Conservation (phyloP, 129 eudicot genomes). For the Oenanthe sinensis region DNA sequence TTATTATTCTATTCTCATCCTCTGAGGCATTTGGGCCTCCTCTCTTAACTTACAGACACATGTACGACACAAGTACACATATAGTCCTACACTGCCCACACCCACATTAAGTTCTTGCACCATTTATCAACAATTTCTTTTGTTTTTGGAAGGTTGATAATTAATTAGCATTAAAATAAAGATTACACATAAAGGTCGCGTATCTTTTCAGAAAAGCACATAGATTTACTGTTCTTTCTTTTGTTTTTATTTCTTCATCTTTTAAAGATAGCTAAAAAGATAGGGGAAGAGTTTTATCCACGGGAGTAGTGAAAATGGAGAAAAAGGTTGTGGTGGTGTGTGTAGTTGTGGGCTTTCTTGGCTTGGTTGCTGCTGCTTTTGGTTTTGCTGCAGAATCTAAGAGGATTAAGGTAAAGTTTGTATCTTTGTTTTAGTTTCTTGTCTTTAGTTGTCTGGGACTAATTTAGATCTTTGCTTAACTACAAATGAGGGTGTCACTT, state of each 20-base stretch:
- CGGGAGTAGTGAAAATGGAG: conserved; percentile 28
- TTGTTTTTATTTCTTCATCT: not conserved
- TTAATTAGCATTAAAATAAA: not conserved
- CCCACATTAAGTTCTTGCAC: not conserved
- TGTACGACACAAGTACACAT: not conserved
- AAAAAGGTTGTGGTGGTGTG: conserved; percentile 32
- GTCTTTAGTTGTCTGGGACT: not conserved
- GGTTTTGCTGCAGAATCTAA: conserved; percentile 74
- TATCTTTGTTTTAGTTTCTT: not conserved
- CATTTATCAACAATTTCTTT: not conserved
- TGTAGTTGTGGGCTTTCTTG: conserved; percentile 45
- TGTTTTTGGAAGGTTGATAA: not conserved
- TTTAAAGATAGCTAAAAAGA: not conserved
- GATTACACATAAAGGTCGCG: conserved; percentile 2
- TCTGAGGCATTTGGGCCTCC: not conserved
- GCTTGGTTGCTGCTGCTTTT: conserved; percentile 47
- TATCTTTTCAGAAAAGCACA: conserved; percentile 1
- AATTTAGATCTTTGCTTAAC: not conserved
- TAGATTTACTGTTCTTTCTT: not conserved
- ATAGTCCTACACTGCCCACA: not conserved
- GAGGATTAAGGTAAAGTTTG: conserved; percentile 52
- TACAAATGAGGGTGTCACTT: not conserved
- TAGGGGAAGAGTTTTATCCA: not conserved
- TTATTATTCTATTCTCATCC: no score
- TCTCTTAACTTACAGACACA: not conserved